Base-by-base conservation (phyloP, 139 green algal species). In the Chlamydomonas sphaeroides region DNA sequence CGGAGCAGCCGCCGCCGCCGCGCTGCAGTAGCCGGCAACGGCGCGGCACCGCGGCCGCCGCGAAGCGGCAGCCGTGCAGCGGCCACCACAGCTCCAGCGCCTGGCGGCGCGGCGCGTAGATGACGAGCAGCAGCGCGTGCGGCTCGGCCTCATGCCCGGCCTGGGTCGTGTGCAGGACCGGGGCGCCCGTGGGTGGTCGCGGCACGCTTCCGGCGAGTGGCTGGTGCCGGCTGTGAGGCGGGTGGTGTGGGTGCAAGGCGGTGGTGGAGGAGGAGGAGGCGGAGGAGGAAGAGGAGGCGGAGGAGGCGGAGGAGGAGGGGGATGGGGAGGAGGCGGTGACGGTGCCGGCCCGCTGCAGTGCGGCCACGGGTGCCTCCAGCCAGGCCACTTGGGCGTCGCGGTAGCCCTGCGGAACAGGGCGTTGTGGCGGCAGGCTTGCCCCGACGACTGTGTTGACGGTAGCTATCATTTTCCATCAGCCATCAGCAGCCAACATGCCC, bases 371-470 rank as follows among this genome's bases (percentile, higher is more conserved):
- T 62, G 68, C 85, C 73, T 90, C 82, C 53, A 95, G 32, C 92
- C 92, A 95, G 14, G 76, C 91, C 36, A 86, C 87, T 32, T 94
- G 91, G 1, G 92, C 92, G 17, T 94, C 87, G 1, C 92, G 82
- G 74, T 95, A 95, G 25, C 91, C 92, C 83, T 91, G 77, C 32
- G 65, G 11, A 7, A 32, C 1, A 30, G 63, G 32, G n/a, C n/a
- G n/a, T n/a, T n/a, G n/a, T n/a, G n/a, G 45, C 45, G 10, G 10
- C 45, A 51, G 14, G 14, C 45, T 51, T 21, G 45, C 45, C 45
- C 10, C 45, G 10, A 10, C 45, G 45, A 14, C 14, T 14, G 10
- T 51, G 45, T 51, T 51, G 45, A 10, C 45, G 10, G 14, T 14
- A 51, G 45, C 45, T 51, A 14, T 14, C 14, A 10, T 21, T 51